Evolutionary conservation across 441 rosid genomes (phyloP), one percentile per base, ranked within the genome.

Genomic region (Pelargonium australe): DNA sequence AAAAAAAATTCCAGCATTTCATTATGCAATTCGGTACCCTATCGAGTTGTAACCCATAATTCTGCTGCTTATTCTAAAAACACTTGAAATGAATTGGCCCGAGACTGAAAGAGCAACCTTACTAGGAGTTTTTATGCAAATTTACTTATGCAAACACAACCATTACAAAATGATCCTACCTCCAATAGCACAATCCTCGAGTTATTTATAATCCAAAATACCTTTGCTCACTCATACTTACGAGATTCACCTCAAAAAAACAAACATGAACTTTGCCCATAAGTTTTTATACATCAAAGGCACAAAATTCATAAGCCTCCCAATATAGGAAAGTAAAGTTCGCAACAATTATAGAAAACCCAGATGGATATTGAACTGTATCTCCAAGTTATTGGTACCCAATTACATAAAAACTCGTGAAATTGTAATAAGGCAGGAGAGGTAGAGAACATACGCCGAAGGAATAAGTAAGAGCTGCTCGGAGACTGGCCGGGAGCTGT

Each of bases 401-500:
- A 65, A 41, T 43, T 23, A 16, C 55, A n/a, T 2, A 14, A 60
- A 44, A 58, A 3, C 1, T 8, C 14, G 7, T 28, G 6, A 37
- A n/a, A 9, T 13, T 1, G 7, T 23, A 17, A 11, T 2, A 57
- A 28, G 16, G 16, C 2, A 0, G 11, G 40, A 37, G 14, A 40
- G 60, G 12, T 31, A 31, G 16, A 62, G 19, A 19, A 73, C 72
- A 72, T 85, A 95, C 99, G 70, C 99, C 99, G 64, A 90, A 76
- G 25, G 99, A 95, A 76, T 95, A 95, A 41, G 98, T 86, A 67
- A 95, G 89, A 72, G 99, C 99, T 37, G 95, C 92, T 0, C 99
- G 97, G 69, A 95, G 92, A 81, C 99, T 95, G 80, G 96, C 85
- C 9, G 99, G 99, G 53, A 95, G 98, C 74, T 95, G 99, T 68